These are phyloP conservation scores for Sporothrix inflata DNA, from an alignment of 2,329 filamentous ascomycete species.

Conservation along the genomic window DNA sequence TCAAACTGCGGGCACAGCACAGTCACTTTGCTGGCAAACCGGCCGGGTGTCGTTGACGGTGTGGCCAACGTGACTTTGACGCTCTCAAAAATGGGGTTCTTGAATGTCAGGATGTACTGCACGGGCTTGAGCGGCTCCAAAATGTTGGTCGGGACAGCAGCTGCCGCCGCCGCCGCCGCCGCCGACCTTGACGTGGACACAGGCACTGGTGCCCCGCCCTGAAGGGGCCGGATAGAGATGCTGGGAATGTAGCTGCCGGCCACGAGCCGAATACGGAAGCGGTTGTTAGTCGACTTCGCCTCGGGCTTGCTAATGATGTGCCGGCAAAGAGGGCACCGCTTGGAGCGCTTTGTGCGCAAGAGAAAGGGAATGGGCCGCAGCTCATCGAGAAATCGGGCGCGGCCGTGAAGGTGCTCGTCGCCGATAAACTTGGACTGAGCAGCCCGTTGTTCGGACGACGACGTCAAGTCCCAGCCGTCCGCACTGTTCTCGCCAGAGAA, in stretches of 20 bases:
- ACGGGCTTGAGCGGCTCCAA: constrained; percentile 63
- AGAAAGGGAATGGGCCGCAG: constrained; percentile 81
- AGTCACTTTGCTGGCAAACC: constrained; percentile 78
- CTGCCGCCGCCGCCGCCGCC: constrained; percentile 29
- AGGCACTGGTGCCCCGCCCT: constrained; percentile 31
- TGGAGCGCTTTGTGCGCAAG: constrained; percentile 88
- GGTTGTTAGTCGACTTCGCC: constrained; percentile 82
- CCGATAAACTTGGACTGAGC: constrained; percentile 45
- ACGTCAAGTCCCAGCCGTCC: constrained; percentile 67
- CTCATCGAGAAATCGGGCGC: constrained; percentile 67
- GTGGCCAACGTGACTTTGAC: constrained; percentile 88
- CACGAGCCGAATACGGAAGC: constrained; percentile 90
- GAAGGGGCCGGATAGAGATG: constrained; percentile 70
- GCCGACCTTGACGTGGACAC: constrained; percentile 34
- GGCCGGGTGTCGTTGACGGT: constrained; percentile 75
- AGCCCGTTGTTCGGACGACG: constrained; percentile 53
- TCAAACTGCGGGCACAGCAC: constrained; percentile 94
- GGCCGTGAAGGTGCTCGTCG: constrained; percentile 52
- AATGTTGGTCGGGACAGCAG: constrained; percentile 38
- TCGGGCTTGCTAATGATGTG: constrained; percentile 97
- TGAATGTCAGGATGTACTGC: constrained; percentile 87
- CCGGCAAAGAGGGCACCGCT: constrained; percentile 87
- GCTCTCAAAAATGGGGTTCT: constrained; percentile 90
- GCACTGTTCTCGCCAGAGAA: constrained; percentile 23
- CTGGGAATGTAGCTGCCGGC: constrained; percentile 87